Base-by-base conservation (phyloP, 2,329 filamentous ascomycete species). In the Stromatinia cepivora region DNA sequence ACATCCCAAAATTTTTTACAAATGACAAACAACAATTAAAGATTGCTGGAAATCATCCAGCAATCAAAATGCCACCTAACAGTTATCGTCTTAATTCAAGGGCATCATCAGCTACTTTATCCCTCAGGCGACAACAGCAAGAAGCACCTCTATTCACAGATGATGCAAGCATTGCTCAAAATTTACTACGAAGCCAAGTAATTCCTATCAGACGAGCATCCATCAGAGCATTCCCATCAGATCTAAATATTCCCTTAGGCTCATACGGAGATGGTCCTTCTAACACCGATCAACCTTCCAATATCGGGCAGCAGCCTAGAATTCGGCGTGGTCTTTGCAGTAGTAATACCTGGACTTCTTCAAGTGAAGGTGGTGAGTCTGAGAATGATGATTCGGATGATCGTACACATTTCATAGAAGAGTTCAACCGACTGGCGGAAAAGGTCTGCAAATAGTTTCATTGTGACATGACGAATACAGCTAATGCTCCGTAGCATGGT, bases 351-450 rank as follows among this genome's bases (percentile, higher is more conserved):
- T 89, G 87, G 87, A 84, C 85, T 25, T 85, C 84, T 54, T 86
- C 83, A 69, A 84, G 83, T 52, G 85, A 85, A 45, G 83, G 81
- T 3, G 75, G 82, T 22, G 75, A 83, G 45, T 82, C 81, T 28
- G 84, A 87, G 66, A 79, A 79, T 5, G 85, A 86, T 53, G 83
- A 84, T 42, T 76, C 83, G 22, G 82, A 84, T 48, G 81, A 85
- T 66, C 81, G 86, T 42, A 76, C 79, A 1, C 74, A 78, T 3
- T 87, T 86, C 75, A 77, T 89, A 8, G 74, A 83, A 10, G 85
- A 88, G 73, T 90, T 89, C 77, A 90, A 90, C 76, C 80, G 82
- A 6, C 77, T 90, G 7, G 88, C 88, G 3, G 83, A 81, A 69
- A 86, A 86, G 82, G 87, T 88, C 71, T 45, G 72, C 67, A 20